phyloP scores from a whole-genome alignment of 2,329 filamentous ascomycete genomes.

The Fusarium palustre region DNA sequence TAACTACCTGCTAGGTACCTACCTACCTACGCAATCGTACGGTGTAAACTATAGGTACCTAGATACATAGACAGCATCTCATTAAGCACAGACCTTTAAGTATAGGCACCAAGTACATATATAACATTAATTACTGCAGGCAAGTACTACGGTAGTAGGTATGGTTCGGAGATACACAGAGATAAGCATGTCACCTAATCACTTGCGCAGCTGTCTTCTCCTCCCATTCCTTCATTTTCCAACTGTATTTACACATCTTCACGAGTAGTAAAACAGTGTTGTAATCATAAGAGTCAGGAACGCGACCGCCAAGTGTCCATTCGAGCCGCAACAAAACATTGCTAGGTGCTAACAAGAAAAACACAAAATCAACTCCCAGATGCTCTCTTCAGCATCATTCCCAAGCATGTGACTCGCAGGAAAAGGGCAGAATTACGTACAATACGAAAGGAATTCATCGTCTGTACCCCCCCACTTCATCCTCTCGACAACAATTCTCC shows the following conservation, averaged over 20 bases:
- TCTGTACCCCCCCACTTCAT: slow-evolving; percentile 25
- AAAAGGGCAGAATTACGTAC: slow-evolving; percentile 47
- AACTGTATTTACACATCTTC: not conserved
- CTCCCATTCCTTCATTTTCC: not conserved
- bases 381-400: slow-evolving; percentile 46
- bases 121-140: not conserved
- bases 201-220: not conserved
- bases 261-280: not conserved
- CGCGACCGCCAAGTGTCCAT: slow-evolving; percentile 19
- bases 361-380: slow-evolving; percentile 47
- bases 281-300: slow-evolving; percentile 3
- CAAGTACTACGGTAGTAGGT: not conserved
- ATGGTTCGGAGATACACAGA: not conserved
- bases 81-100: not conserved
- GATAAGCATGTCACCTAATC: not conserved
- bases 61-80: too few relatives aligned
- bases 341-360: slow-evolving; percentile 40
- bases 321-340: slow-evolving; percentile 34
- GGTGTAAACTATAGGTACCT: not conserved
- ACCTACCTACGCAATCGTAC: not conserved
- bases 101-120: not conserved
- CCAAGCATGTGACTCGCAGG: slow-evolving; percentile 45
- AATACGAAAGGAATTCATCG: slow-evolving; percentile 41
- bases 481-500: slow-evolving; percentile 16
- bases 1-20: too few relatives aligned